Percentiles rank a stretch among this genome's conserved stretches.
These are phyloP conservation scores for Phytophthora brassicae DNA, from an alignment of 352 stramenopile genomes.

Conservation along the genomic window DNA sequence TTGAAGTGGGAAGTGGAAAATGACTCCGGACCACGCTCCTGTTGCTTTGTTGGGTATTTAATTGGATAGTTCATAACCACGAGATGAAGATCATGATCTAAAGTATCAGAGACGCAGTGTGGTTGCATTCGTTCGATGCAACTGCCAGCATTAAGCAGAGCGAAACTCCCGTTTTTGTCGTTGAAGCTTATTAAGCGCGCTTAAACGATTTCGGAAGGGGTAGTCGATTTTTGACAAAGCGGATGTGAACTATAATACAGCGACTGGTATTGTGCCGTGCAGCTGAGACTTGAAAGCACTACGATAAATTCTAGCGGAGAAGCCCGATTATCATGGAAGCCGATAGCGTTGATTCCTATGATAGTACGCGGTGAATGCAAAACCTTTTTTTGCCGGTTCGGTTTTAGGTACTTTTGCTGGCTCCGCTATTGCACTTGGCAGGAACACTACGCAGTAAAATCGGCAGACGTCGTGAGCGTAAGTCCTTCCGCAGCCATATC, in stretches of 20 bases:
- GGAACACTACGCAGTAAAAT: constrained; percentile 34
- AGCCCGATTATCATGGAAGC: constrained; percentile 15
- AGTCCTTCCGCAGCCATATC: constrained; percentile 66
- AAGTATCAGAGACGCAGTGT: background rate
- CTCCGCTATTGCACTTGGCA: no score
- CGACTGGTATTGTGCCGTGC: no score
- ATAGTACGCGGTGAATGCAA: background rate
- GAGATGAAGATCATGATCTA: background rate
- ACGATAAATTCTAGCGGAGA: no score
- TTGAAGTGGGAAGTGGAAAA: background rate
- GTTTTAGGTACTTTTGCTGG: no score
- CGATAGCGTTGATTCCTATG: no score
- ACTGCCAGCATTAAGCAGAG: background rate
- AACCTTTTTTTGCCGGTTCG: constrained; percentile 5
- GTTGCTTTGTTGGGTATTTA: background rate
- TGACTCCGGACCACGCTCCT: background rate
- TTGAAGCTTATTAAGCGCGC: constrained; percentile 37
- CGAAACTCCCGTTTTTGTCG: constrained; percentile 7
- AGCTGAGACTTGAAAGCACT: no score
- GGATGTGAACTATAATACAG: no score
- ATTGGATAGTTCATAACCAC: background rate
- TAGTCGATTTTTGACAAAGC: constrained; percentile 25
- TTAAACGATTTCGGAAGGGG: constrained; percentile 27
- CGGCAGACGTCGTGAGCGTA: constrained; percentile 56
- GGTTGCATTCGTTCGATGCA: background rate